phyloP scores from a whole-genome alignment of 352 stramenopile species.

The Pythium sp. region DNA sequence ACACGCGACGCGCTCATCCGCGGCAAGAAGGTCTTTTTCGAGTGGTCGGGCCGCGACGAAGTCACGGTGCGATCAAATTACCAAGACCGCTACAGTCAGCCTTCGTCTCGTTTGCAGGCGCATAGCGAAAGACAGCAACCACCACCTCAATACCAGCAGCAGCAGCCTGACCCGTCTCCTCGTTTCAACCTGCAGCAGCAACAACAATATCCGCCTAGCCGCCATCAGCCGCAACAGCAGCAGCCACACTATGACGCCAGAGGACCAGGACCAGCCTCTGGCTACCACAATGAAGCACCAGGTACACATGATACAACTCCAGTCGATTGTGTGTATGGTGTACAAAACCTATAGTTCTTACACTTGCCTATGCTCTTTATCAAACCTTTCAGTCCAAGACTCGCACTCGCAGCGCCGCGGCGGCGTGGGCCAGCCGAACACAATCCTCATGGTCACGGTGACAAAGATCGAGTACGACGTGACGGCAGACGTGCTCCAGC shows the following conservation, averaged over 20 bases:
- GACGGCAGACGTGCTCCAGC: conserved; percentile 75
- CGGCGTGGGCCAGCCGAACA: conserved; percentile 41
- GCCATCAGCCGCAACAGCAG: neutral
- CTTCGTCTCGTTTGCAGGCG: neutral
- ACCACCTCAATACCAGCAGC: conserved; percentile 12
- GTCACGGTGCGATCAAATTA: conserved; percentile 37
- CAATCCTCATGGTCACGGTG: conserved; percentile 77
- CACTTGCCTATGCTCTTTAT: neutral
- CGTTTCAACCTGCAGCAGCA: conserved; percentile 8
- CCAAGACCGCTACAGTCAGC: conserved; percentile 8
- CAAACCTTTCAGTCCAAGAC: neutral
- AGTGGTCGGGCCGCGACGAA: conserved; percentile 66
- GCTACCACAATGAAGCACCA: conserved; percentile 9
- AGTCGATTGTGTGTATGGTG: neutral
- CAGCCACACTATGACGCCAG: conserved; percentile 15
- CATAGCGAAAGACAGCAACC: conserved; percentile 25
- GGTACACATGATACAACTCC: neutral
- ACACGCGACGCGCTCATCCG: conserved; percentile 70
- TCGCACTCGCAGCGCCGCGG: conserved; percentile 20
- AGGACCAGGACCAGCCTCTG: conserved; percentile 13
- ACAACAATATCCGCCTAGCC: neutral
- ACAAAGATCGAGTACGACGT: conserved; percentile 85
- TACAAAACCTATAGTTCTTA: neutral
- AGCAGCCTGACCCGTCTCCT: neutral
- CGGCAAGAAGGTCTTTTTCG: conserved; percentile 78